These are phyloP conservation scores for Microcera coccophila DNA, from an alignment of 2,329 filamentous ascomycete genomes.

Conservation along the genomic window DNA sequence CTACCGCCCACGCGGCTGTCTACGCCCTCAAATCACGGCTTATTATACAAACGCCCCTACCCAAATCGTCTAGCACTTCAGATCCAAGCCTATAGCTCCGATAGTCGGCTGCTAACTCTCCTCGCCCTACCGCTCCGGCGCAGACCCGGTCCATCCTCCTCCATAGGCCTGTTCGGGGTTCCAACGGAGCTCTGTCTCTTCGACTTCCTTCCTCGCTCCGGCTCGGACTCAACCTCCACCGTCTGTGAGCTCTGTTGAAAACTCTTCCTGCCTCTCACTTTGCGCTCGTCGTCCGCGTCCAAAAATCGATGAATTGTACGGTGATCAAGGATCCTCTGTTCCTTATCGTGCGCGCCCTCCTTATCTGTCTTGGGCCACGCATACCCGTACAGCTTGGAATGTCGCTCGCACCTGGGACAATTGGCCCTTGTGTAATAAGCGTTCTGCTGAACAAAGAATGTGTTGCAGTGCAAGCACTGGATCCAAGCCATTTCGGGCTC, in stretches of 20 bases:
- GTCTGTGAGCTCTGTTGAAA: constrained; percentile 27
- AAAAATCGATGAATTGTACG: constrained; percentile 84
- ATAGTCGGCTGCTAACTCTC: constrained; percentile 32
- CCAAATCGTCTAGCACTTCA: too few species aligned
- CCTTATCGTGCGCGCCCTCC: constrained; percentile 68
- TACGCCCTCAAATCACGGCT: too few species aligned
- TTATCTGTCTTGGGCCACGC: constrained; percentile 93
- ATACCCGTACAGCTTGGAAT: constrained; percentile 93
- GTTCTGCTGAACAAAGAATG: constrained; percentile 81
- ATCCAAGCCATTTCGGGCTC: constrained; percentile 80
- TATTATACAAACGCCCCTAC: too few species aligned
- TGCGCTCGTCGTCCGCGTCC: constrained; percentile 63
- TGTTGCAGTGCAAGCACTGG: constrained; percentile 77
- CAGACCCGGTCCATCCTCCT: constrained; percentile 20
- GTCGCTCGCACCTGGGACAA: constrained; percentile 89
- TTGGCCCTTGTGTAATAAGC: constrained; percentile 81
- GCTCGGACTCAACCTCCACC: constrained; percentile 24
- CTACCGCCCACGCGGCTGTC: too few species aligned
- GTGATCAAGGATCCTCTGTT: constrained; percentile 74
- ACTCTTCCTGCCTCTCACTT: constrained; percentile 43
- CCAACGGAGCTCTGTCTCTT: constrained; percentile 13
- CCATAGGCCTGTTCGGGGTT: constrained; percentile 8
- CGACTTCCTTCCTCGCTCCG: constrained; percentile 24
- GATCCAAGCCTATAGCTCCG: constrained; percentile 11
- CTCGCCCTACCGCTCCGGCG: constrained; percentile 36